Base-by-base conservation (phyloP, 306 rosid species). In the Purshia tridentata region DNA sequence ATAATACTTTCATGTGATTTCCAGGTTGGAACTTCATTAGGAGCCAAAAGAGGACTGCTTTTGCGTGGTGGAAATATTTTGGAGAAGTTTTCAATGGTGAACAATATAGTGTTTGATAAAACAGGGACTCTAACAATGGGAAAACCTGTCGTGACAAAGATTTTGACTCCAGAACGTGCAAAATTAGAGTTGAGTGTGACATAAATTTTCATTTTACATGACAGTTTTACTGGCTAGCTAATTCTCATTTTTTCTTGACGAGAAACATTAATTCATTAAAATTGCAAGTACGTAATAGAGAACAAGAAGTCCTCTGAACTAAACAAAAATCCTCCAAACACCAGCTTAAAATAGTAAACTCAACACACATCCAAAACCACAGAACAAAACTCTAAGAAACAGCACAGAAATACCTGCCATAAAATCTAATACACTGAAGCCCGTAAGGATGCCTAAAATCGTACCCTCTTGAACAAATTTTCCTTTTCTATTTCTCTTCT, bases 61-160 rank as follows among this genome's bases (percentile, higher is more conserved):
- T 59, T 91, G 88, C 98, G 98, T 14, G 98, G 98, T 65, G 98
- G 98, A 80, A 84, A 78, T 78, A 88, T 91, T 78, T 84, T 93
- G 69, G 98, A 93, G 82, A 91, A 84, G 79, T 93, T 93, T 85
- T 88, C 98, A 59, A 86, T 85, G 94, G 98, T 88, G 55, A 77
- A 89, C 67, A 63, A 94, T 71, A 75, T 93, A 72, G 97, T 93
- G 72, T 93, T 93, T 78, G 98, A 93, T 84, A 93, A 93, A 86
- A 93, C 98, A 39, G 98, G 98, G 80, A 93, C 98, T 80, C 85
- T 93, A 77, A 93, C 98, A 2, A 77, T 93, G 83, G 98, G 98
- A 65, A 89, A 83, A 79, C 98, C 98, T 61, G 89, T 91, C 70
- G 96, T 93, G 68, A 91, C 89, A 65, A 91, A 88, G 84, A 87